Evolutionary conservation across 2,329 filamentous ascomycete species (phyloP).

Genomic region (Simplicillium aogashimaense): DNA sequence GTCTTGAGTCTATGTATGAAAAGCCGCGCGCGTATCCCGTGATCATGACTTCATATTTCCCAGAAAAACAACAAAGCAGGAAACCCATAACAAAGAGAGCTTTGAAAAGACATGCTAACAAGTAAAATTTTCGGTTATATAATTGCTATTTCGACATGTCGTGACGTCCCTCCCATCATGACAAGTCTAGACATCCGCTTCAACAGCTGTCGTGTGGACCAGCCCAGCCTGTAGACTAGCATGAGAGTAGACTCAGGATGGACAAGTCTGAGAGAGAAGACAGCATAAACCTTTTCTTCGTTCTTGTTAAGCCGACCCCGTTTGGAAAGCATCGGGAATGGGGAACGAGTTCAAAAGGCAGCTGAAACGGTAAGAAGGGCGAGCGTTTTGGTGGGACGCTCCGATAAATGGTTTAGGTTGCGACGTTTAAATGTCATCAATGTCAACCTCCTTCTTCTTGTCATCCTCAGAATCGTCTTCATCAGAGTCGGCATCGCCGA

Average conservation of each 20-base stretch:
- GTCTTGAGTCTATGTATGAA: not conserved
- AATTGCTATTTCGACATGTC: conserved; percentile 21
- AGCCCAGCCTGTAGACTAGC: conserved; percentile 2
- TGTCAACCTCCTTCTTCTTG: conserved; percentile 71
- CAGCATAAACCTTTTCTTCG: conserved; percentile 25
- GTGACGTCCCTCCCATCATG: conserved; percentile 56
- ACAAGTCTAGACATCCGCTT: conserved; percentile 23
- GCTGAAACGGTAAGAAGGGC: too few species aligned
- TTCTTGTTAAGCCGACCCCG: too few species aligned
- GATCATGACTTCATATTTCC: conserved; percentile 15
- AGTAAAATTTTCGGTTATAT: not conserved
- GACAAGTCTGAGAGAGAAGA: conserved; percentile 53
- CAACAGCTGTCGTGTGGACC: conserved; percentile 37
- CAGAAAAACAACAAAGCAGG: not conserved
- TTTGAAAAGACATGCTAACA: conserved; percentile 11
- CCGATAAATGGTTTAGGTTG: too few species aligned
- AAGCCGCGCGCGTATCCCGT: not conserved
- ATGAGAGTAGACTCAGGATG: not conserved
- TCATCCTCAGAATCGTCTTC: conserved; percentile 42
- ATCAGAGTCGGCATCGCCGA: conserved; percentile 78
- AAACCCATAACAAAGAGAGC: not conserved
- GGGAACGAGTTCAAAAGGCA: too few species aligned
- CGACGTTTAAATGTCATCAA: conserved; percentile 76
- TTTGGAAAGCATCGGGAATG: too few species aligned
- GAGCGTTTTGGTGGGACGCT: too few species aligned